A percentile compares a stretch with the other conserved stretches of the same genome.
Evolutionary conservation across 108 stramenopile species (phyloP).

Genomic region (Pseudonitzschia multiseries): DNA sequence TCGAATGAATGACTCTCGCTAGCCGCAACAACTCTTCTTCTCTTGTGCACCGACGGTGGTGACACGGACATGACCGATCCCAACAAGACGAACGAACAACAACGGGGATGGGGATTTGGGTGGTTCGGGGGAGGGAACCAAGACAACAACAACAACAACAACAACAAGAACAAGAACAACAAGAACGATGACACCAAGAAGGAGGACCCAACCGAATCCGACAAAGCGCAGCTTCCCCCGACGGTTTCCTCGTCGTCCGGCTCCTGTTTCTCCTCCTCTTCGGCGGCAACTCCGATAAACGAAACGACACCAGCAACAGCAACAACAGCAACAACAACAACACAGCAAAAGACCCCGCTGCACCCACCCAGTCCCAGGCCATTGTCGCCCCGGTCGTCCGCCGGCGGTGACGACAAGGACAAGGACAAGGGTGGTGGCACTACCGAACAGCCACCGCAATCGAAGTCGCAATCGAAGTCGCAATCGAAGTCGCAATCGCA

Average conservation of each 20-base stretch:
- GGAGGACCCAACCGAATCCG: neutral
- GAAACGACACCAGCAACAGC: too few species aligned
- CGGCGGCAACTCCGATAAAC: neutral
- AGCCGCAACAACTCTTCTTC: neutral
- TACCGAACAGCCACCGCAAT: too few species aligned
- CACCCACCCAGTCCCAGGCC: conserved; percentile 16
- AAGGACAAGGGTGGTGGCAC: too few species aligned
- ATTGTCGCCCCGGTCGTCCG: neutral
- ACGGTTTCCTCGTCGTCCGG: neutral
- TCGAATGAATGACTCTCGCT: neutral
- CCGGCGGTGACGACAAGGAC: neutral
- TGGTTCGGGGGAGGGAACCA: neutral
- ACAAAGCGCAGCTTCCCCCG: neutral
- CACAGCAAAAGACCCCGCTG: neutral
- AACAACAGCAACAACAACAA: neutral
- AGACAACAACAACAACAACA: neutral
- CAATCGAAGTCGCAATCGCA: too few species aligned
- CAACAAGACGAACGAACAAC: neutral
- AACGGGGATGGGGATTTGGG: neutral
- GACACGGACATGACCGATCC: conserved; percentile 1
- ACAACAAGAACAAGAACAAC: neutral
- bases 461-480: too few species aligned
- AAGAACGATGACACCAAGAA: neutral
- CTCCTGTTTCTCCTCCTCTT: neutral
- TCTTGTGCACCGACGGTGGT: neutral